Conservation (phyloP, 2,329 filamentous ascomycete genomes). For the Colletotrichum sp. region DNA sequence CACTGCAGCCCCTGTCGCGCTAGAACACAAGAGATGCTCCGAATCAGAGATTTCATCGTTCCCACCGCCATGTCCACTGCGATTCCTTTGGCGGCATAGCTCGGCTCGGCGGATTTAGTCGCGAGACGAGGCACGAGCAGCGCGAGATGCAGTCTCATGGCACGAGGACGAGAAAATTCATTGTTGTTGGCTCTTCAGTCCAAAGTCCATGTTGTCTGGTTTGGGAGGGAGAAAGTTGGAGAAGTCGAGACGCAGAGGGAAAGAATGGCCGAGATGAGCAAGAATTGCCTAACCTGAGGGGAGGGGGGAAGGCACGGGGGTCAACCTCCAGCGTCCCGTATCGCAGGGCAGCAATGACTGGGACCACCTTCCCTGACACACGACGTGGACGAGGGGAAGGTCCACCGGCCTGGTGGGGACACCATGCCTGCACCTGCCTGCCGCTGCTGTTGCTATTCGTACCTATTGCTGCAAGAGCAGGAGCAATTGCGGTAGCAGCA, state of each 20-base stretch:
- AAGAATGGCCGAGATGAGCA: slow-evolving; percentile 13
- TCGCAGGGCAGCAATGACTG: slow-evolving; percentile 1
- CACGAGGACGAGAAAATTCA: background rate
- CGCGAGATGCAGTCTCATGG: background rate
- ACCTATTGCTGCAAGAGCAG: background rate
- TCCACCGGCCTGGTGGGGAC: background rate
- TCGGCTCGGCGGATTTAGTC: background rate
- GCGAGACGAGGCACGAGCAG: background rate
- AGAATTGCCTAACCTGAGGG: slow-evolving; percentile 1
- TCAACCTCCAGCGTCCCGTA: background rate
- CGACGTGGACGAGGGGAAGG: background rate
- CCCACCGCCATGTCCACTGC: background rate
- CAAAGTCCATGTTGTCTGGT: background rate
- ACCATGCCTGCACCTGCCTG: background rate
- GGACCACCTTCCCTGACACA: background rate
- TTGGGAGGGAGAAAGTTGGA: background rate
- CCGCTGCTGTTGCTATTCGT: background rate
- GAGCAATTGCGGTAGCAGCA: background rate
- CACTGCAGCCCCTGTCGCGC: background rate
- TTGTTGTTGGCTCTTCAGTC: background rate
- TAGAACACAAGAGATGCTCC: background rate
- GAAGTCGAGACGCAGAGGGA: background rate
- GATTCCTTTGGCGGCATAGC: background rate
- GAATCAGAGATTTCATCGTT: slow-evolving; percentile 8
- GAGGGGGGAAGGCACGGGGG: background rate